Base-by-base conservation (phyloP, 2,329 filamentous ascomycete species). In the Huntiella abstrusa region DNA sequence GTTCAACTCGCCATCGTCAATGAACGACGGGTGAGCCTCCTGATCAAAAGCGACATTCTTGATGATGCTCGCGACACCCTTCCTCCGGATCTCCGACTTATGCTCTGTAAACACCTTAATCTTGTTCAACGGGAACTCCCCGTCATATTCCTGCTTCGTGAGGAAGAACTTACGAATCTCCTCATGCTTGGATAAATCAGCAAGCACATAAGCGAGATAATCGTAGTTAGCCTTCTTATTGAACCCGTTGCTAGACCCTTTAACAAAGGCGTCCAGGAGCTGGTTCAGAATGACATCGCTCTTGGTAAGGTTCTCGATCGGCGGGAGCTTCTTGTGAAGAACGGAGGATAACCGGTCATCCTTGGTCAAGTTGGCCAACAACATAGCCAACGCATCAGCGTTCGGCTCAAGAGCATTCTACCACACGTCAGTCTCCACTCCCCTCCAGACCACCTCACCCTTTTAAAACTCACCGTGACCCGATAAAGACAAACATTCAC, bases 71-170 rank as follows among this genome's bases (percentile, higher is more conserved):
- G 88, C 88, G n/a, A 95, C 87, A n/a, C 91, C 91, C 55, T 85
- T 84, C 46, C 91, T 72, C 49, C 91, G 75, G 46, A 95, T 77
- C 22, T 80, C 72, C 2, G 83, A 92, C 54, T 73, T 69, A 64
- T 95, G 85, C 60, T 93, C 85, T 1, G 91, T 96, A 60, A 96
- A 96, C 49, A 96, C 88, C 50, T 81, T 82, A 51, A 98, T 69
- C 66, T 96, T 96, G 42, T 82, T 84, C 41, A 96, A 68, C 2
- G 91, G 91, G n/a, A 95, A 76, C 11, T 94, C 75, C 1, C 66
- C 68, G 58, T 94, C 86, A 60, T 92, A 88, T 1, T 73, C 64
- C 58, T 92, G 82, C 46, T 73, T 68, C 11, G 69, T 71, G 4
- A 84, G 69, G 53, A 94, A 83, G 64, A 91, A 84, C 43, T 73